Evolutionary conservation across 805 yeast genomes (phyloP).

Genomic region (Candida michaelii): DNA sequence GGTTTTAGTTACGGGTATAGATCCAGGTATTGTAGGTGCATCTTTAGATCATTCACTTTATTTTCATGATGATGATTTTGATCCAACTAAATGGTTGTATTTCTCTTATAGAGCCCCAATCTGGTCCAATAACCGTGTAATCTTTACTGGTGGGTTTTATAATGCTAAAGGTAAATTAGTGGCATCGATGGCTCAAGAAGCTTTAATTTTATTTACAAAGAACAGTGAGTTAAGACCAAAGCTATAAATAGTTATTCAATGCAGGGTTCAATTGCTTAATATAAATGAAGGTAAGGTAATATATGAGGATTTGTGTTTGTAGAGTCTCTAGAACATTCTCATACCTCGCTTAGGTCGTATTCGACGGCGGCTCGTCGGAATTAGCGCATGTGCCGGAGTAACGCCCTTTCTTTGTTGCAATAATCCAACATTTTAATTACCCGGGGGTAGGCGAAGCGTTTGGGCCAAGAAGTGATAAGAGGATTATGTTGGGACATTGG

Average conservation of each 20-base stretch:
- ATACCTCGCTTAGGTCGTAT: too few species aligned
- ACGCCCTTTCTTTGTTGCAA: neutral
- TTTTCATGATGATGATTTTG: conserved; percentile 36
- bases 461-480: too few species aligned
- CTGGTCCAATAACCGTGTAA: conserved; percentile 27
- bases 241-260: too few species aligned
- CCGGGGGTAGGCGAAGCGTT: too few species aligned
- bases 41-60: conserved; percentile 36
- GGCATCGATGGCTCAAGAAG: conserved; percentile 36
- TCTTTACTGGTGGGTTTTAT: conserved; percentile 27
- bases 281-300: too few species aligned
- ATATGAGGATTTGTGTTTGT: too few species aligned
- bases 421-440: too few species aligned
- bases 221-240: conserved; percentile 22
- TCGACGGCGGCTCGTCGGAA: too few species aligned
- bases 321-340: too few species aligned
- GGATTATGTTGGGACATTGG: too few species aligned
- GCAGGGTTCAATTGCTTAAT: too few species aligned
- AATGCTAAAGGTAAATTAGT: conserved; percentile 29
- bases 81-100: conserved; percentile 33
- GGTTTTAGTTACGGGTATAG: conserved; percentile 19
- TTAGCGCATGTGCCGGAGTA: too few species aligned
- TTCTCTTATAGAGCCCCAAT: conserved; percentile 29
- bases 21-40: conserved; percentile 28
- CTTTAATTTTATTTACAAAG: conserved; percentile 19